Percentiles rank a stretch among this genome's conserved stretches.
These are phyloP conservation scores for Tylopilus balloui DNA, from an alignment of 768 basidiomycete species.

Conservation along the genomic window DNA sequence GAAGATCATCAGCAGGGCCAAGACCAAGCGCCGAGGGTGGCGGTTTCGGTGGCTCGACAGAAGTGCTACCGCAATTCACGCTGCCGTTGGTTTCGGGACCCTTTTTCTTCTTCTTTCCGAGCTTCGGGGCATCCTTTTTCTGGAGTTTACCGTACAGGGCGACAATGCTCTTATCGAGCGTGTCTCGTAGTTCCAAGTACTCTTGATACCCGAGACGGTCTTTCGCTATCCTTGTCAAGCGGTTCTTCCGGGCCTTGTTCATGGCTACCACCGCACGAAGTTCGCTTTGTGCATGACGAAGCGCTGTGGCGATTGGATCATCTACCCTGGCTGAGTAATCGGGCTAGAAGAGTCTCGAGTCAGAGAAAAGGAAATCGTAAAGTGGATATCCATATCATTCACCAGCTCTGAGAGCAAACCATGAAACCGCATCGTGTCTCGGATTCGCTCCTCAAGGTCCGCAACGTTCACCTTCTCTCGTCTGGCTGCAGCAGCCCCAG, in stretches of 20 bases:
- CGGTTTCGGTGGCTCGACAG: conserved; percentile 44
- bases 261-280: conserved; percentile 69
- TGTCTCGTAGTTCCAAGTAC: conserved; percentile 78
- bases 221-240: conserved; percentile 70
- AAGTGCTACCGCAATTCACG: conserved; percentile 29
- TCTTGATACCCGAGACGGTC: conserved; percentile 91
- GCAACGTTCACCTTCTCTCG: conserved; percentile 73
- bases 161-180: conserved; percentile 81
- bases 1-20: conserved; percentile 61
- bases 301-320: conserved; percentile 88
- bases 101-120: conserved; percentile 73
- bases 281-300: conserved; percentile 83
- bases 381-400: conserved; percentile 33
- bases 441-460: conserved; percentile 70
- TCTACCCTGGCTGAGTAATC: conserved; percentile 78
- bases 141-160: conserved; percentile 73
- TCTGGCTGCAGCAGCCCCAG: conserved; percentile 70
- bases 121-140: conserved; percentile 74
- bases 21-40: conserved; percentile 71
- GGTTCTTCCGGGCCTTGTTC: conserved; percentile 79
- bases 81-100: conserved; percentile 31
- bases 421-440: conserved; percentile 74
- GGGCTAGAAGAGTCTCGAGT: conserved; percentile 41
- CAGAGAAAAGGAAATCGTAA: conserved; percentile 16
- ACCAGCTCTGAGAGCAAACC: conserved; percentile 68